Evolutionary conservation across 768 basidiomycete genomes (phyloP), one percentile per base, ranked within the genome.

Genomic region (Mycena vulgaris): DNA sequence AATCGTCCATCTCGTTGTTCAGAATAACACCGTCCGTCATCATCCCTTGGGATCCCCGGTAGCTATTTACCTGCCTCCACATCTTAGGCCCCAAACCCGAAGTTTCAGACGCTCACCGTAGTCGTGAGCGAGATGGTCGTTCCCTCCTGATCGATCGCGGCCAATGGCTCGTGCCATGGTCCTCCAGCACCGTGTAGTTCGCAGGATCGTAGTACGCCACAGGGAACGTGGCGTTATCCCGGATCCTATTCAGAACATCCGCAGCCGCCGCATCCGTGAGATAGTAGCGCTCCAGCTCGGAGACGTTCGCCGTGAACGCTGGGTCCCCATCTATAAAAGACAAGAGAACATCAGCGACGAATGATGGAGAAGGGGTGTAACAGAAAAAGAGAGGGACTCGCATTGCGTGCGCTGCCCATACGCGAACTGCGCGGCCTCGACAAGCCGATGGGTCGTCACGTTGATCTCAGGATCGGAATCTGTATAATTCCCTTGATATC

Each of bases 91-190:
- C n/a, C n/a, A n/a, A n/a, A n/a, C n/a, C n/a, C n/a, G n/a, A n/a
- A n/a, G n/a, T n/a, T n/a, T n/a, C n/a, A n/a, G n/a, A n/a, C n/a
- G 16, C 40, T 42, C 45, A 68, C 71, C 66, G 77, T 79, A 2
- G 76, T 79, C 4, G 78, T 79, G 3, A 79, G 63, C 21, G 76
- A 77, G 6, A 79, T 64, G 0, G 75, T 72, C 51, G 65, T 76
- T 30, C 83, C 83, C 19, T 53, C 45, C n/a, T 66, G 64, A 60
- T 83, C 83, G 13, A 77, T 79, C 14, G 76, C 80, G 2, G 80
- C 82, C 71, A 85, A 64, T 83, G 81, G 11, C 76, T 78, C 33
- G 83, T 84, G 0, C 83, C 83, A 16, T 75, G 63, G 63, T 85
- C 83, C 39, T 73, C 70, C 25, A 78, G 63, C 5, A 75, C 61